Conservation (phyloP, 768 basidiomycete genomes). For the Boletellus emodensis region DNA sequence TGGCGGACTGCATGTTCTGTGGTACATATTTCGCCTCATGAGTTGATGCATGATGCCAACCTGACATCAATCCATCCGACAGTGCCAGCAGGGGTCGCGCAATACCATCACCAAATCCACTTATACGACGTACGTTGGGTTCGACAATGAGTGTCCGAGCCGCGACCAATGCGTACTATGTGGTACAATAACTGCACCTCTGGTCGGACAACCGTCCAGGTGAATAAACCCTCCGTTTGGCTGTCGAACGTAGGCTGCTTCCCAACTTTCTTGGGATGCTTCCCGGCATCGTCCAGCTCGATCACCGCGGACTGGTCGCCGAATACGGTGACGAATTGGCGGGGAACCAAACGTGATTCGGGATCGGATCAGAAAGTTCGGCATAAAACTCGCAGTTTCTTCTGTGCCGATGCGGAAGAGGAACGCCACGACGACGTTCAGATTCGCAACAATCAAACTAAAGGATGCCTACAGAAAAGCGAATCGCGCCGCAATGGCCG, state of each 20-base stretch:
- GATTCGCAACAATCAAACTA: slow-evolving; percentile 3
- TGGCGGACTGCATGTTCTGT: too few relatives aligned
- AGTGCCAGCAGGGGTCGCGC: too few relatives aligned
- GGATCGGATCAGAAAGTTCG: background rate
- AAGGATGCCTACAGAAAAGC: background rate
- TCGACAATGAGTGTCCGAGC: too few relatives aligned
- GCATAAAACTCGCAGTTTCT: background rate
- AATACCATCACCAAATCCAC: too few relatives aligned
- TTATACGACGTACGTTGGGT: too few relatives aligned
- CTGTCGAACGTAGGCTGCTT: background rate
- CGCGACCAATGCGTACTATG: too few relatives aligned
- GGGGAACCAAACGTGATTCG: background rate
- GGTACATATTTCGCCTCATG: too few relatives aligned
- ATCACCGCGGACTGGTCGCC: background rate
- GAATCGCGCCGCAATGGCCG: background rate
- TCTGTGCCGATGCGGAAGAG: slow-evolving; percentile 7
- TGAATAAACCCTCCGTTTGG: background rate
- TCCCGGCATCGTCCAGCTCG: background rate
- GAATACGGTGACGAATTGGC: background rate
- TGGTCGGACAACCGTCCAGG: background rate
- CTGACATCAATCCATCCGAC: too few relatives aligned
- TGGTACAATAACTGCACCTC: too few relatives aligned
- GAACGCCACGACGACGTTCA: slow-evolving; percentile 2
- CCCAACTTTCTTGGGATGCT: background rate
- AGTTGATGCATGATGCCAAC: too few relatives aligned